These are phyloP conservation scores for Liquidambar formosana DNA, from an alignment of 164 flowering plant species.

Conservation along the genomic window DNA sequence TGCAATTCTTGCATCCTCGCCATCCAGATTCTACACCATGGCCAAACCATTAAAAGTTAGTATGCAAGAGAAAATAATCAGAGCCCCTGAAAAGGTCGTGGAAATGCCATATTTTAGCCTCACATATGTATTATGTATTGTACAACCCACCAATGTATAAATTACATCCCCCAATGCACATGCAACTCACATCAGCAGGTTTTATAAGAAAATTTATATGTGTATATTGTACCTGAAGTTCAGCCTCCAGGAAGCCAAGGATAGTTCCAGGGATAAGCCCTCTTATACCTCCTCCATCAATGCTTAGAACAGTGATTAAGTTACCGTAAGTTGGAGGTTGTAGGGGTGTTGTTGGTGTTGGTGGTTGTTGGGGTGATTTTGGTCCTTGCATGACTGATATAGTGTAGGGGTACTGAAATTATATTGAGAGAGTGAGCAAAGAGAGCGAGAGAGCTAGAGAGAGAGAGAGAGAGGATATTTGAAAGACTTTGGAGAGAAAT, in stretches of 20 bases:
- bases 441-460: neutral
- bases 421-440: too few relatives aligned
- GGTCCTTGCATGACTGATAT: neutral
- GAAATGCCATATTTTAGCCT: too few relatives aligned
- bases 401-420: too few relatives aligned
- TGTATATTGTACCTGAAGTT: constrained; percentile 35
- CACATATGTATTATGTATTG: too few relatives aligned
- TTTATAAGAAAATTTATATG: too few relatives aligned
- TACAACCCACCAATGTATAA: too few relatives aligned
- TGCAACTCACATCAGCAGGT: too few relatives aligned
- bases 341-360: too few relatives aligned
- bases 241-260: constrained; percentile 30
- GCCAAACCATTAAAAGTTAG: neutral
- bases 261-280: constrained; percentile 40
- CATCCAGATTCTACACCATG: constrained; percentile 31
- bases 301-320: constrained; percentile 36
- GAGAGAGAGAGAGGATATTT: neutral
- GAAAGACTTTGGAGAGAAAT: neutral
- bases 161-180: too few relatives aligned
- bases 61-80: too few relatives aligned
- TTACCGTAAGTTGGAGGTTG: constrained; percentile 35
- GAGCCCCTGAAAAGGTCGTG: too few relatives aligned
- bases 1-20: constrained; percentile 32
- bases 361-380: too few relatives aligned
- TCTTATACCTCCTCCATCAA: constrained; percentile 45